phyloP scores from a whole-genome alignment of 1,139 yeast species.

The Scheffersomyces lignicola region DNA sequence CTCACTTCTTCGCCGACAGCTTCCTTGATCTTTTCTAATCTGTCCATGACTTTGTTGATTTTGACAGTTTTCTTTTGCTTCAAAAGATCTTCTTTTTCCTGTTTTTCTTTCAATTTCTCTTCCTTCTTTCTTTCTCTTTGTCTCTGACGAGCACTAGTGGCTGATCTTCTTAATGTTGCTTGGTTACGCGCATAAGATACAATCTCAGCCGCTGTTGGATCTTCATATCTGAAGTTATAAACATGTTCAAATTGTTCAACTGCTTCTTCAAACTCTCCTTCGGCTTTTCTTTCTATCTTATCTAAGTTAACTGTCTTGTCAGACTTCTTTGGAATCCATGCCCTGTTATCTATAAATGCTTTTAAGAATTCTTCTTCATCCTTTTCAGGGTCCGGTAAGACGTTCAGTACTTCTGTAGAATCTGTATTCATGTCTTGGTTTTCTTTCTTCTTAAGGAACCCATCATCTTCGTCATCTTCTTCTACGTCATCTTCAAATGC shows the following conservation, averaged over 20 bases:
- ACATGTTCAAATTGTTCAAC: conserved; percentile 91
- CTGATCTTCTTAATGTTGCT: conserved; percentile 84
- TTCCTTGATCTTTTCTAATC: conserved; percentile 72
- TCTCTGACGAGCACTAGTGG: conserved; percentile 72
- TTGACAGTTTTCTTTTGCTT: conserved; percentile 75
- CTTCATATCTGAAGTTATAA: conserved; percentile 93
- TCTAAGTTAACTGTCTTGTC: conserved; percentile 59
- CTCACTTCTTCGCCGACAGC: conserved; percentile 80
- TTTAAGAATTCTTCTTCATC: conserved; percentile 70
- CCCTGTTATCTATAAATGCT: conserved; percentile 72
- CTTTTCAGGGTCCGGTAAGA: conserved; percentile 66
- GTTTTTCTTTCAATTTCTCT: conserved; percentile 50
- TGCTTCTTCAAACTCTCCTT: conserved; percentile 87
- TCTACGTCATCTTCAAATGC: conserved; percentile 55
- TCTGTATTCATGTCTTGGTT: conserved; percentile 15
- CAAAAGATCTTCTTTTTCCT: conserved; percentile 59
- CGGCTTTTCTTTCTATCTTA: conserved; percentile 61
- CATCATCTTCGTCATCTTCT: conserved; percentile 38
- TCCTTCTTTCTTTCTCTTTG: conserved; percentile 74
- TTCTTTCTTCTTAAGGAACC: conserved; percentile 56
- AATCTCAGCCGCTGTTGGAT: conserved; percentile 86
- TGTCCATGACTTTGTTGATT: conserved; percentile 73
- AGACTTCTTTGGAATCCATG: conserved; percentile 78
- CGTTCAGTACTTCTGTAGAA: conserved; percentile 14
- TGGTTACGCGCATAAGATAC: conserved; percentile 96